Evolutionary conservation across 2,329 filamentous ascomycete species (phyloP).

Genomic region (Colletotrichum cordylinicola): DNA sequence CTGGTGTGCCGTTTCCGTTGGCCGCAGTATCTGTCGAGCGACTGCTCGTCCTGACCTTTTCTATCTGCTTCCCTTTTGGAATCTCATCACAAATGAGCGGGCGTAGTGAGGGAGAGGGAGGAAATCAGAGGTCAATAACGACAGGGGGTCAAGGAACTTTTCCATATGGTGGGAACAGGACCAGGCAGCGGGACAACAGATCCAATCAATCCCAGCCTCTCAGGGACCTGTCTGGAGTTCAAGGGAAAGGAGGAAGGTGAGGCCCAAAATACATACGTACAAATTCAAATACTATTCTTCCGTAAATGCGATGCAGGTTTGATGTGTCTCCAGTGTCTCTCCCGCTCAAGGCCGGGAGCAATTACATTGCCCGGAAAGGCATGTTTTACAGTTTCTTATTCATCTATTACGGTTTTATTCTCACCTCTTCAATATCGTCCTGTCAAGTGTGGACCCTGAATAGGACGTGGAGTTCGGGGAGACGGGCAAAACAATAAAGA

Average conservation of each 20-base stretch:
- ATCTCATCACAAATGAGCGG: background rate
- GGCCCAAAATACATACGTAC: background rate
- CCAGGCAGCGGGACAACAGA: background rate
- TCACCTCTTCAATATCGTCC: background rate
- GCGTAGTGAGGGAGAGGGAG: constrained; percentile 15
- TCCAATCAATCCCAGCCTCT: background rate
- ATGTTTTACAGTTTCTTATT: constrained; percentile 18
- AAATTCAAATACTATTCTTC: background rate
- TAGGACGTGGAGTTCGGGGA: background rate
- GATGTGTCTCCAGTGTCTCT: background rate
- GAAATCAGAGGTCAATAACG: background rate
- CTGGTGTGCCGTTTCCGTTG: constrained; percentile 3
- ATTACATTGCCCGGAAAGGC: background rate
- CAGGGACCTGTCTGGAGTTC: background rate
- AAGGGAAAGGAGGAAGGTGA: background rate
- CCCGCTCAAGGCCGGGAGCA: background rate
- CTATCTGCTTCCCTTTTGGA: background rate
- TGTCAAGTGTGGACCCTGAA: background rate
- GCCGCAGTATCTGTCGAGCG: background rate
- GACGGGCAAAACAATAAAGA: background rate
- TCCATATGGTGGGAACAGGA: background rate
- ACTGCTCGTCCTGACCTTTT: background rate
- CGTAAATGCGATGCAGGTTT: background rate
- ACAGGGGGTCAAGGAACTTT: background rate
- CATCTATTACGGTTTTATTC: constrained; percentile 12